Evolutionary conservation across 2,329 filamentous ascomycete species (phyloP).

Genomic region (Ophiocordyceps camponoti-floridani): DNA sequence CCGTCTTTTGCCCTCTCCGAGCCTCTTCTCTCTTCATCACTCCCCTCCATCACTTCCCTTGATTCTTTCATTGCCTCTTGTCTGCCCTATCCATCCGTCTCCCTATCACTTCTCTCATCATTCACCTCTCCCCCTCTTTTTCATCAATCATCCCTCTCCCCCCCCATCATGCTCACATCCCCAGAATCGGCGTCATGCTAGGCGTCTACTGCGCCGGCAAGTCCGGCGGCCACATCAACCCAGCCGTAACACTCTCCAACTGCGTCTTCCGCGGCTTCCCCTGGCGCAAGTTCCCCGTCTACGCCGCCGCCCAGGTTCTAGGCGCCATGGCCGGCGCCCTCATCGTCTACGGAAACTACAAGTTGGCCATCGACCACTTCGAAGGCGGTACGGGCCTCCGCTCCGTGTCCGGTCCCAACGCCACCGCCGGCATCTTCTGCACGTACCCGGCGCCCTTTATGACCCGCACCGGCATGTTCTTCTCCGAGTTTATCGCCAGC

Average conservation of each 20-base stretch:
- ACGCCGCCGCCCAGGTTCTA: conserved; percentile 45
- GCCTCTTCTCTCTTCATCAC: too few relatives aligned
- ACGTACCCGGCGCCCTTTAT: conserved; percentile 53
- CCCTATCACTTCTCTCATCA: too few relatives aligned
- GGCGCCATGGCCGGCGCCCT: conserved; percentile 46
- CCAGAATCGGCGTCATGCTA: conserved; percentile 46
- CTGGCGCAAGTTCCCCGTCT: conserved; percentile 53
- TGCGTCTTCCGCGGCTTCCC: conserved; percentile 51
- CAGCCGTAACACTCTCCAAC: conserved; percentile 52
- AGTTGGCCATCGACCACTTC: conserved; percentile 43
- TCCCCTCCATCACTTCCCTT: too few relatives aligned
- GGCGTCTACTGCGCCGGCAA: conserved; percentile 49
- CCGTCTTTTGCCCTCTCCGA: too few relatives aligned
- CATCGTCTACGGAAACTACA: conserved; percentile 45
- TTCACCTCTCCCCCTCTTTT: too few relatives aligned
- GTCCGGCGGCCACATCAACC: conserved; percentile 50
- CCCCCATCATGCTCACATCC: too few relatives aligned
- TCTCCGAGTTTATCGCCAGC: conserved; percentile 53
- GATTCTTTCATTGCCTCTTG: too few relatives aligned
- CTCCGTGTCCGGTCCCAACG: conserved; percentile 39
- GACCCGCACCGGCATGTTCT: conserved; percentile 48
- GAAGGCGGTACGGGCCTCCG: conserved; percentile 43
- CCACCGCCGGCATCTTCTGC: conserved; percentile 54
- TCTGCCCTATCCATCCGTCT: too few relatives aligned
- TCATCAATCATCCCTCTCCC: too few relatives aligned